phyloP scores from a whole-genome alignment of 176 grass and related monocot species.

The Ensete glaucum region DNA sequence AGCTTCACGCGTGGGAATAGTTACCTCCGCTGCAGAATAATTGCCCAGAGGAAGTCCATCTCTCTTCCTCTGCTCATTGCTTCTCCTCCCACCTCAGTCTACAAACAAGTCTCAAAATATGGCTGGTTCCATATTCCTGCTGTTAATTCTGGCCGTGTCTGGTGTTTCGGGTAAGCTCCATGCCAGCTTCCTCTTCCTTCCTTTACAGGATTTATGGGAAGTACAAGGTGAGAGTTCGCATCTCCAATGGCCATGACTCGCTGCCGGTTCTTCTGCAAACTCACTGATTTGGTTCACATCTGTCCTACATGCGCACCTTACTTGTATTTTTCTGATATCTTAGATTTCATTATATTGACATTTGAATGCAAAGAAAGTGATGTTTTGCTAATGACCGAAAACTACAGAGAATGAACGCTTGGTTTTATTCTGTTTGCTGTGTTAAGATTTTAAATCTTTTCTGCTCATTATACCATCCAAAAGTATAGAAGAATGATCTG shows the following conservation, averaged over 20 bases:
- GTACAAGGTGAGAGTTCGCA: background rate
- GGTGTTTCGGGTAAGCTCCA: background rate
- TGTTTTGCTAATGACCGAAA: no score
- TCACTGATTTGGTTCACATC: no score
- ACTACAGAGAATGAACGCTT: background rate
- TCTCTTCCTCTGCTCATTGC: background rate
- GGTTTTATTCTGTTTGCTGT: background rate
- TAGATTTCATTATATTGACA: no score
- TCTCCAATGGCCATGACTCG: background rate
- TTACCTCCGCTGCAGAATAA: no score
- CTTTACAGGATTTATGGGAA: background rate
- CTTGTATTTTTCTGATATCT: no score
- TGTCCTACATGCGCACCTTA: no score
- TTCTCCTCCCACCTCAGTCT: background rate
- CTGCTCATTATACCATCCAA: background rate
- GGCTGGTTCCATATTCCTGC: background rate
- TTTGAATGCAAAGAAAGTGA: no score
- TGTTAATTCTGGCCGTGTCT: background rate
- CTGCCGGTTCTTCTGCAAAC: no score
- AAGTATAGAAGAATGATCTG: background rate
- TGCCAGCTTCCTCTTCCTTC: background rate
- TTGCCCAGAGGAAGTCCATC: no score
- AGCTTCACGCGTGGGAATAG: no score
- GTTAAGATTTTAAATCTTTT: background rate
- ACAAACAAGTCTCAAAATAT: background rate